Conservation (phyloP, 306 rosid species). For the Acacia confusa region DNA sequence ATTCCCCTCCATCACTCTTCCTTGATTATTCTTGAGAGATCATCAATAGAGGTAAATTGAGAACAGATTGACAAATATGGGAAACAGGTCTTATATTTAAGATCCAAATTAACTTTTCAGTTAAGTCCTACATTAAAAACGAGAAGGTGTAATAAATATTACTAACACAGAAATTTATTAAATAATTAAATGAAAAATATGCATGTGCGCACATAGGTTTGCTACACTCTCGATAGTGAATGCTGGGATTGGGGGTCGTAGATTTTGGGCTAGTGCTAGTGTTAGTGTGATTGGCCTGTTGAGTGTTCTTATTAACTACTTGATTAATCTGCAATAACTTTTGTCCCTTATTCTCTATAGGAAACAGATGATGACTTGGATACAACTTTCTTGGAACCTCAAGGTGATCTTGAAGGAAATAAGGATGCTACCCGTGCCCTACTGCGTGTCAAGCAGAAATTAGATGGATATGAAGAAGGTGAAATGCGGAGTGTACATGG, state of each 20-base stretch:
- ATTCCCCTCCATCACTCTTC: too few relatives aligned
- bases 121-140: too few relatives aligned
- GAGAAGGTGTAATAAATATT: neutral
- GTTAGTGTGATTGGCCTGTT: neutral
- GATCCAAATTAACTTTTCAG: too few relatives aligned
- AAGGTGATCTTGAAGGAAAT: constrained; percentile 80
- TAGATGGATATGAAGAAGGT: constrained; percentile 95
- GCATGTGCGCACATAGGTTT: too few relatives aligned
- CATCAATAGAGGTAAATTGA: too few relatives aligned
- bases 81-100: too few relatives aligned
- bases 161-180: neutral
- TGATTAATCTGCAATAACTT: constrained; percentile 22
- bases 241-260: constrained; percentile 1
- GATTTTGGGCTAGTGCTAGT: neutral
- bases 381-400: constrained; percentile 63
- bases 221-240: neutral
- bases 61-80: too few relatives aligned
- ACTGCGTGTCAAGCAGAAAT: constrained; percentile 89
- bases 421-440: constrained; percentile 93
- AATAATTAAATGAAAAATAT: neutral
- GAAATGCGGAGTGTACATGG: constrained; percentile 91
- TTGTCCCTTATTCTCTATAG: constrained; percentile 38
- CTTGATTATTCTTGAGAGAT: too few relatives aligned
- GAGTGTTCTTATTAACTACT: neutral
- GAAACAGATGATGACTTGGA: constrained; percentile 80